Evolutionary conservation across 2,329 filamentous ascomycete species (phyloP).

Genomic region (Paraphoma chrysanthemicola): DNA sequence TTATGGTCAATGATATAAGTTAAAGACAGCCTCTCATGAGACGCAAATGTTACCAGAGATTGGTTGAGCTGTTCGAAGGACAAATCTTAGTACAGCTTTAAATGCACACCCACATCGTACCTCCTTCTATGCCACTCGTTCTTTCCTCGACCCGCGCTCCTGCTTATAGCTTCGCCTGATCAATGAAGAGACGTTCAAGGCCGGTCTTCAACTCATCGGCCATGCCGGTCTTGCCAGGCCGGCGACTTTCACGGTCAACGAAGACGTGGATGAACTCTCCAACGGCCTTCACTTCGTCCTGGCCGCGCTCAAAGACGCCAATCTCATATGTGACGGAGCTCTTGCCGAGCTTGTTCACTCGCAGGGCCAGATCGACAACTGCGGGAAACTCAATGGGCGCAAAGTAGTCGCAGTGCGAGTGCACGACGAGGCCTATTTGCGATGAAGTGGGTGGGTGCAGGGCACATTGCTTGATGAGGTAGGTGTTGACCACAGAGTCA

Average conservation of each 20-base stretch:
- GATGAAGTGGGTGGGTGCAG: conserved; percentile 73
- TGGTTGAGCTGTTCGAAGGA: too few species aligned
- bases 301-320: conserved; percentile 79
- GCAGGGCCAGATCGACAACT: conserved; percentile 78
- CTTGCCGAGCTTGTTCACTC: conserved; percentile 83
- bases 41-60: too few species aligned
- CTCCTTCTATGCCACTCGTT: too few species aligned
- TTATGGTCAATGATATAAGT: too few species aligned
- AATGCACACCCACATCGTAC: too few species aligned
- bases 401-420: conserved; percentile 86
- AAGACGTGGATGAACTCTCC: conserved; percentile 89
- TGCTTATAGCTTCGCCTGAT: conserved; percentile 36
- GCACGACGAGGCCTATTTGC: conserved; percentile 84
- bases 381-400: conserved; percentile 81
- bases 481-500: conserved; percentile 89
- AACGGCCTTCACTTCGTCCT: conserved; percentile 79
- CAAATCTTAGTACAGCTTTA: too few species aligned
- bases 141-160: too few species aligned
- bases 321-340: conserved; percentile 92
- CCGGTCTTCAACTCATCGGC: conserved; percentile 60
- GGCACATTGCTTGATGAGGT: conserved; percentile 79
- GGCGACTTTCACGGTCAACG: conserved; percentile 75
- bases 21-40: too few species aligned
- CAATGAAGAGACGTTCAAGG: conserved; percentile 34
- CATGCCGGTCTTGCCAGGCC: conserved; percentile 73